Conservation (phyloP, 257 asterid species). For the Gentiana macrophylla region DNA sequence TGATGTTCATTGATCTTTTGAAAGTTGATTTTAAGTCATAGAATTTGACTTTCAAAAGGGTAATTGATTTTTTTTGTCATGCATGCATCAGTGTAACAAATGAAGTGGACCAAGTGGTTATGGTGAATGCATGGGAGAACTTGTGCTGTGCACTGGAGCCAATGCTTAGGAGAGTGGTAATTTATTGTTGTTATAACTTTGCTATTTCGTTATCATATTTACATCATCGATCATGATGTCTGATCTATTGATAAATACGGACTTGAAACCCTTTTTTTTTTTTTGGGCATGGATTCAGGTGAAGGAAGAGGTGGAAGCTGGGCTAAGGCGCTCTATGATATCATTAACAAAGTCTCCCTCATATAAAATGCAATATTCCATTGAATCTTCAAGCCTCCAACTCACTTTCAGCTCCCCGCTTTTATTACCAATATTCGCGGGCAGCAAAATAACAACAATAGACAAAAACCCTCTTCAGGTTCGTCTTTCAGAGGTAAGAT, state of each 20-base stretch:
- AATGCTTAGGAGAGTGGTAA: too few relatives aligned
- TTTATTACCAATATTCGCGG: constrained; percentile 47
- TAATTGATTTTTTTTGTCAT: too few relatives aligned
- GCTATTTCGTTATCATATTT: too few relatives aligned
- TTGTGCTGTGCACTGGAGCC: constrained; percentile 27
- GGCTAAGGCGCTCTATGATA: constrained; percentile 18
- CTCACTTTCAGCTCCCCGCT: constrained; percentile 28
- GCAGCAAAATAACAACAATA: constrained; percentile 30
- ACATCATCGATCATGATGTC: too few relatives aligned
- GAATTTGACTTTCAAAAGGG: too few relatives aligned
- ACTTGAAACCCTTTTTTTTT: too few relatives aligned
- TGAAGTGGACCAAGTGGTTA: too few relatives aligned
- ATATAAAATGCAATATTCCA: constrained; percentile 18
- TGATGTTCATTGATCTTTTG: too few relatives aligned
- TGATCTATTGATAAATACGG: too few relatives aligned
- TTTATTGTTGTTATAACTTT: too few relatives aligned
- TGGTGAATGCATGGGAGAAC: constrained; percentile 20
- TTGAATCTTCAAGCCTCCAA: constrained; percentile 18
- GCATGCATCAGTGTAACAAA: too few relatives aligned
- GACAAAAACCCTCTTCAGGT: constrained; percentile 38
- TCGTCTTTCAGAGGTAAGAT: constrained; percentile 12
- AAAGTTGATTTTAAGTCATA: too few relatives aligned
- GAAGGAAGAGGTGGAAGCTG: constrained; percentile 58
- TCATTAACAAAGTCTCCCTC: constrained; percentile 30
- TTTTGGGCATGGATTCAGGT: constrained; percentile 22